Conservation (phyloP, 1,284 basidiomycete species). For the Phenoliferia sp. region DNA sequence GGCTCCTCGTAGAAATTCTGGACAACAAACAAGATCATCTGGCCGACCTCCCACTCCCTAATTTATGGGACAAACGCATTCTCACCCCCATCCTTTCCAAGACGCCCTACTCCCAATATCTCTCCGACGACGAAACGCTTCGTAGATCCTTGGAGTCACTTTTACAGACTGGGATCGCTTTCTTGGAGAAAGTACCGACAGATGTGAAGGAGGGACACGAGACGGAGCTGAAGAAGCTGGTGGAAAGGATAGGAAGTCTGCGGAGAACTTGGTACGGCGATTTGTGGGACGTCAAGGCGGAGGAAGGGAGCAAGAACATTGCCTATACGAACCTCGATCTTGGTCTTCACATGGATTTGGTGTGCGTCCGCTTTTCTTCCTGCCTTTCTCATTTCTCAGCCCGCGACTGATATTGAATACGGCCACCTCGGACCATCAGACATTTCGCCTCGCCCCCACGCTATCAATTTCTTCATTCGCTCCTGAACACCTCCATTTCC, state of each 20-base stretch:
- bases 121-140: constrained; percentile 17
- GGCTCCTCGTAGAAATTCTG: constrained; percentile 32
- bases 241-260: constrained; percentile 64
- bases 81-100: constrained; percentile 4
- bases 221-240: constrained; percentile 59
- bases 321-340: constrained; percentile 90
- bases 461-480: constrained; percentile 85
- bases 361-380: constrained; percentile 53
- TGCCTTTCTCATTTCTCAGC: neutral
- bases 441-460: constrained; percentile 82
- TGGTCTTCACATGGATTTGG: constrained; percentile 85
- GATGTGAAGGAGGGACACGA: constrained; percentile 52
- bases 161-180: constrained; percentile 50
- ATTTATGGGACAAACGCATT: constrained; percentile 11
- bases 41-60: neutral
- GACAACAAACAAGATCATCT: neutral
- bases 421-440: constrained; percentile 9
- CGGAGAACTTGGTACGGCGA: constrained; percentile 84
- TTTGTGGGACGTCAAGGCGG: constrained; percentile 80
- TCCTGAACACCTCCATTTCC: constrained; percentile 67
- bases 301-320: constrained; percentile 72
- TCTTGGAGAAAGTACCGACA: constrained; percentile 56
- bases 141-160: constrained; percentile 44
- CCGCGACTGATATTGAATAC: neutral
- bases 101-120: constrained; percentile 16